Percentiles rank a stretch among this genome's conserved stretches.
These are phyloP conservation scores for Amoeboaphelidium protococcarum DNA, from an alignment of 371 early-diverging fungal genomes.

Conservation along the genomic window DNA sequence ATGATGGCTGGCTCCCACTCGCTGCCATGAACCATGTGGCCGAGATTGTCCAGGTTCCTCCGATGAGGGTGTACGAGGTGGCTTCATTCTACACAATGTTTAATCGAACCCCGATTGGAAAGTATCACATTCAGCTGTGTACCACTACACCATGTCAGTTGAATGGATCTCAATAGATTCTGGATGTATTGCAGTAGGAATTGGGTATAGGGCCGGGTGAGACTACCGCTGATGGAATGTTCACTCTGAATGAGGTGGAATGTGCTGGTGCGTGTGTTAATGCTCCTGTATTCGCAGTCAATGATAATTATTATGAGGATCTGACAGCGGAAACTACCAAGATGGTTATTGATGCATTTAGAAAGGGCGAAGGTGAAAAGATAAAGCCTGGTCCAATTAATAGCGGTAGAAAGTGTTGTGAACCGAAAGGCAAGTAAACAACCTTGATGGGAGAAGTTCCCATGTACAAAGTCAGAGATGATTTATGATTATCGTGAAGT, in stretches of 20 bases:
- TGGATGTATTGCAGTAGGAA: constrained; percentile 55
- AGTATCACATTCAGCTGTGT: constrained; percentile 90
- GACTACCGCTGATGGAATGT: constrained; percentile 74
- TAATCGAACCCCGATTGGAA: constrained; percentile 93
- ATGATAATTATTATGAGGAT: constrained; percentile 82
- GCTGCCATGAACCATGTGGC: constrained; percentile 93
- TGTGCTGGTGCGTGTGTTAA: constrained; percentile 98
- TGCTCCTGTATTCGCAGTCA: constrained; percentile 87
- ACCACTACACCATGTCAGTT: constrained; percentile 92
- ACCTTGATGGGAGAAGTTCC: constrained; percentile 49
- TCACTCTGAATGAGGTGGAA: constrained; percentile 93
- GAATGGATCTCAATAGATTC: constrained; percentile 67
- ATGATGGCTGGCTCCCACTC: constrained; percentile 58
- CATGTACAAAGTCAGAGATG: too few relatives aligned
- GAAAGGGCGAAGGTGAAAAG: constrained; percentile 36
- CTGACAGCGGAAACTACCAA: constrained; percentile 71
- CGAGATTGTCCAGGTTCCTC: constrained; percentile 70
- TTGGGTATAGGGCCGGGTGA: constrained; percentile 74
- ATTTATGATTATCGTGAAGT: too few relatives aligned
- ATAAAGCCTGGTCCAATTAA: constrained; percentile 50
- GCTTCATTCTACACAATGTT: constrained; percentile 98
- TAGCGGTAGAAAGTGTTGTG: constrained; percentile 51
- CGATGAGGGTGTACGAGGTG: constrained; percentile 97
- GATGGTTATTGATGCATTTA: constrained; percentile 59
- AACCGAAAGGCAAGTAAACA: constrained; percentile 59